These are phyloP conservation scores for Lactarius psammicola DNA, from an alignment of 768 basidiomycete species.

Conservation along the genomic window DNA sequence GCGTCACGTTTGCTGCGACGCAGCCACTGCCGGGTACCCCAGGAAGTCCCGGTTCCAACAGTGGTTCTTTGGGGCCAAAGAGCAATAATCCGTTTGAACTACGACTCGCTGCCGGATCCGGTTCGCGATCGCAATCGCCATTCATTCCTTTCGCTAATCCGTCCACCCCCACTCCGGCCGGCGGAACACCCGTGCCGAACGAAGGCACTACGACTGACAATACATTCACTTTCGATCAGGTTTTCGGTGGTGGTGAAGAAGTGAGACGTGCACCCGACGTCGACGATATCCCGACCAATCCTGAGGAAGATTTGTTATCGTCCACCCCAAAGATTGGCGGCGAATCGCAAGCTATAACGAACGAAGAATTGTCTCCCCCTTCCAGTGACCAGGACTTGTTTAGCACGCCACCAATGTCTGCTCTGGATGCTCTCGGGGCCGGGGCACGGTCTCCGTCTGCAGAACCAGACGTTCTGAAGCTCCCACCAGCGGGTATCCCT, in stretches of 20 bases:
- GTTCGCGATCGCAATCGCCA: slow-evolving; percentile 55
- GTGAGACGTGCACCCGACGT: slow-evolving; percentile 15
- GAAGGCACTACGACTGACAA: slow-evolving; percentile 37
- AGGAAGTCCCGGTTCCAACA: slow-evolving; percentile 44
- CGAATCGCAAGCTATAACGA: slow-evolving; percentile 2
- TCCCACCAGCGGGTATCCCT: slow-evolving; percentile 12
- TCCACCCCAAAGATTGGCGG: slow-evolving; percentile 6
- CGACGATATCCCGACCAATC: background rate
- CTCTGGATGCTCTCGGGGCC: slow-evolving; percentile 26
- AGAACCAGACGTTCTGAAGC: slow-evolving; percentile 20
- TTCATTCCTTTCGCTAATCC: slow-evolving; percentile 51
- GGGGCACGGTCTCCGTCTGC: slow-evolving; percentile 2
- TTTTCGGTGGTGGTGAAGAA: slow-evolving; percentile 29
- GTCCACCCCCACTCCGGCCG: slow-evolving; percentile 33
- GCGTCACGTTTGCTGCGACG: slow-evolving; percentile 59
- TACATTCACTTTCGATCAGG: slow-evolving; percentile 51
- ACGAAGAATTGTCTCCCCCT: slow-evolving; percentile 33
- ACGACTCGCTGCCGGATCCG: slow-evolving; percentile 47
- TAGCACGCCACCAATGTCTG: slow-evolving; percentile 56
- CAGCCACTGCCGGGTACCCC: slow-evolving; percentile 74
- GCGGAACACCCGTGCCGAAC: slow-evolving; percentile 11
- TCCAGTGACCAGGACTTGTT: slow-evolving; percentile 54
- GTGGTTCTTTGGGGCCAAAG: slow-evolving; percentile 49
- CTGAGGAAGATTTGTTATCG: background rate
- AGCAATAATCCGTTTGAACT: slow-evolving; percentile 93